Percentiles rank a stretch among this genome's conserved stretches.
Conservation (phyloP, 257 asterid genomes). For the Petunia axillaris region DNA sequence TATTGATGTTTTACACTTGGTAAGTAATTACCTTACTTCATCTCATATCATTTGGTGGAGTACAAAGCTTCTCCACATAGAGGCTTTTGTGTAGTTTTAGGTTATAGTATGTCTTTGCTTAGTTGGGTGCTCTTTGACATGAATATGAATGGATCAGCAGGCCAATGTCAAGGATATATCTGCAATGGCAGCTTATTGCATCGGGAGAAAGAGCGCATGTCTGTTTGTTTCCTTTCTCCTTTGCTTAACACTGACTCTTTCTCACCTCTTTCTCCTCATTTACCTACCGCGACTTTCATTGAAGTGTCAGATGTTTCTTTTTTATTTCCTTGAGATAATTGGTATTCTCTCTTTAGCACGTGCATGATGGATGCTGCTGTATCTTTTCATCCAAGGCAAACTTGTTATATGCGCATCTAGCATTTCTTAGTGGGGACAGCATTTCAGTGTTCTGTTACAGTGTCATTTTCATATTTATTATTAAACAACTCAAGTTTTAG, state of each 20-base stretch:
- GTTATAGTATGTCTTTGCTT: conserved; percentile 58
- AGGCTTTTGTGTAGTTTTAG: conserved; percentile 28
- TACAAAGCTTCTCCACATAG: not conserved
- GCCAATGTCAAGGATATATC: conserved; percentile 95
- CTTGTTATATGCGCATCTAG: not conserved
- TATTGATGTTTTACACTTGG: conserved; percentile 98
- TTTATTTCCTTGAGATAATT: not conserved
- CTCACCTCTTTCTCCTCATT: conserved; percentile 71
- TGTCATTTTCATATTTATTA: not conserved
- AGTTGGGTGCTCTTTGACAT: conserved; percentile 76
- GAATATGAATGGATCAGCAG: conserved; percentile 98
- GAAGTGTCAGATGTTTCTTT: conserved; percentile 32
- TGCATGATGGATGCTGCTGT: conserved; percentile 11
- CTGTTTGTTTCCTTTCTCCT: conserved; percentile 99
- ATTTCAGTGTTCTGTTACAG: conserved; percentile 17
- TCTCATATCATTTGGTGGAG: not conserved
- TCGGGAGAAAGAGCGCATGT: conserved; percentile 94
- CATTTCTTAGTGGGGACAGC: conserved; percentile 3
- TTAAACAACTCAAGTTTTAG: not conserved
- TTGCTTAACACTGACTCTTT: conserved; percentile 90
- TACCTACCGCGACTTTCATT: conserved; percentile 46
- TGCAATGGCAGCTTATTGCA: conserved; percentile 99
- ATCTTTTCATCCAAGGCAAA: not conserved
- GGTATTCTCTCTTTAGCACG: conserved; percentile 14
- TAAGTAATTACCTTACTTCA: conserved; percentile 44